Evolutionary conservation across 1,284 basidiomycete genomes (phyloP).

Genomic region (Rhodotorula sp.): DNA sequence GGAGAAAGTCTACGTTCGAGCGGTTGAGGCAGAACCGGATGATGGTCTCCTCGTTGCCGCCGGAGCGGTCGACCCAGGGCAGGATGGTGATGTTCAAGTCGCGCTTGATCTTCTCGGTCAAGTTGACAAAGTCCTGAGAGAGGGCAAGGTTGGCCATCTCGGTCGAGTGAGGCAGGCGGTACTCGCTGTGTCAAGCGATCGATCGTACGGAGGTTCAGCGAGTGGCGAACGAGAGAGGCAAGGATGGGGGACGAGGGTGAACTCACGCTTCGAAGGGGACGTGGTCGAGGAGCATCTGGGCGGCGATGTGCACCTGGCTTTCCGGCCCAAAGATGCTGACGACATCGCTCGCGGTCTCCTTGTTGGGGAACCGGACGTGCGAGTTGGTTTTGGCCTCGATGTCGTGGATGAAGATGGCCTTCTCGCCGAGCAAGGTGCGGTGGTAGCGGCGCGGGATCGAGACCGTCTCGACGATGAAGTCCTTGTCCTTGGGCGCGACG

Average conservation of each 20-base stretch:
- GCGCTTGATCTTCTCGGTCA: conserved; percentile 85
- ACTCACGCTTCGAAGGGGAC: conserved; percentile 84
- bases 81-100: conserved; percentile 85
- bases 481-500: conserved; percentile 96
- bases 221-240: no score
- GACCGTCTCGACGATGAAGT: conserved; percentile 90
- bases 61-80: conserved; percentile 46
- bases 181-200: conserved; percentile 58
- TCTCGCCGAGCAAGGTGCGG: conserved; percentile 89
- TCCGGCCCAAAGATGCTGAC: conserved; percentile 95
- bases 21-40: conserved; percentile 95
- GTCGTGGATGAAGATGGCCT: conserved; percentile 94
- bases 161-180: conserved; percentile 75
- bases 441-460: conserved; percentile 92
- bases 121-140: conserved; percentile 74
- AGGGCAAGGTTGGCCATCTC: conserved; percentile 64
- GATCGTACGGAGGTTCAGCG: no score
- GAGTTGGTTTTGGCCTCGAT: conserved; percentile 97
- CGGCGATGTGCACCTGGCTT: conserved; percentile 92
- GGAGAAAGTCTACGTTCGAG: conserved; percentile 87
- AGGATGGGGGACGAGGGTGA: no score
- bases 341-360: conserved; percentile 85
- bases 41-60: conserved; percentile 66
- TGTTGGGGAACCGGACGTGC: conserved; percentile 89
- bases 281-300: conserved; percentile 83